These are phyloP conservation scores for Metschnikowia borealis DNA, from an alignment of 805 yeast genomes.

Conservation along the genomic window DNA sequence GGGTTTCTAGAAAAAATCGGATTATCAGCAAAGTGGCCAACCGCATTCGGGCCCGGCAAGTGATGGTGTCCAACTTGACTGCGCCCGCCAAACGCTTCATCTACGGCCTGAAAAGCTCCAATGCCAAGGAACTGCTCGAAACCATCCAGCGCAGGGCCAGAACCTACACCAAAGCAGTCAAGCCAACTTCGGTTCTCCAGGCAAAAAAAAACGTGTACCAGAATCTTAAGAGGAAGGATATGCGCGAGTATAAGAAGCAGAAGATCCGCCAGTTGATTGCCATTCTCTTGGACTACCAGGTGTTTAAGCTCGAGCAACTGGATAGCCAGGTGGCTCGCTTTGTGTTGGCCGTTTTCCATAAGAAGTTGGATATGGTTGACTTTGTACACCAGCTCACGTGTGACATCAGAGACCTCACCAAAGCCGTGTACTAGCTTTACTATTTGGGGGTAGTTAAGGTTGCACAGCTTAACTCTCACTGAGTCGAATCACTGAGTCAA, in stretches of 20 bases:
- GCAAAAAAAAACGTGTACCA: neutral
- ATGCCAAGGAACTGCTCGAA: neutral
- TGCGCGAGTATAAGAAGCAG: neutral
- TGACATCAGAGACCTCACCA: neutral
- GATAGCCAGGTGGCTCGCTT: neutral
- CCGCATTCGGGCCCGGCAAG: neutral
- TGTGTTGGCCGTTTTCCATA: neutral
- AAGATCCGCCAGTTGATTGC: neutral
- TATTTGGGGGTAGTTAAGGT: too few relatives aligned
- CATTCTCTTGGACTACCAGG: neutral
- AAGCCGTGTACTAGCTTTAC: neutral
- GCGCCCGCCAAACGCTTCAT: neutral
- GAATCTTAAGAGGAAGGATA: neutral
- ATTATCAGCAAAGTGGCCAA: neutral
- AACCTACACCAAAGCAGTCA: neutral
- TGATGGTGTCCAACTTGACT: neutral
- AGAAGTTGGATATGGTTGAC: neutral
- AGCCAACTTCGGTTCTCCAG: neutral
- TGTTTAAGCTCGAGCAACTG: neutral
- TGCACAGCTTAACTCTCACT: too few relatives aligned
- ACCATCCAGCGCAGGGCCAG: neutral
- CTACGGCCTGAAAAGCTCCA: neutral
- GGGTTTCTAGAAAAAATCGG: neutral
- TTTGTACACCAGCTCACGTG: neutral
- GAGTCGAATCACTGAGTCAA: too few relatives aligned